Evolutionary conservation across 495 filamentous ascomycete species (phyloP).

Genomic region (Aspergillus homomorphus): DNA sequence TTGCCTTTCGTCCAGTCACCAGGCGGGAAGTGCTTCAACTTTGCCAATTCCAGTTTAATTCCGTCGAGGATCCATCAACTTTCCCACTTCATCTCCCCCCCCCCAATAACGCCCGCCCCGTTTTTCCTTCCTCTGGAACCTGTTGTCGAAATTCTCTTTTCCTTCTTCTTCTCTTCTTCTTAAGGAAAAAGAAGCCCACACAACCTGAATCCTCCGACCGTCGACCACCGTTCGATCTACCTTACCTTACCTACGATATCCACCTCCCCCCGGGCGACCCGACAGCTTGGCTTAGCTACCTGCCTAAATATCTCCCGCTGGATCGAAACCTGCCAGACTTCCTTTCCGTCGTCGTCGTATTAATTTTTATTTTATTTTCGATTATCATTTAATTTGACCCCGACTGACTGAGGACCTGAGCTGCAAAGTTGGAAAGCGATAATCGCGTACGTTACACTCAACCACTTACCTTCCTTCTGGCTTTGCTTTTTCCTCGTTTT

Average conservation of each 20-base stretch:
- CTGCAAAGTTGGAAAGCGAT: not conserved
- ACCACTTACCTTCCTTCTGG: constrained; percentile 1
- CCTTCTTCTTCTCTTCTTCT: constrained; percentile 7
- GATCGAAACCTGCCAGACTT: constrained; percentile 21
- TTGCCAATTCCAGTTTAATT: constrained; percentile 8
- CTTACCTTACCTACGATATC: not conserved
- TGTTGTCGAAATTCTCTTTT: not conserved
- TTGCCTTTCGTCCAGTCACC: constrained; percentile 1
- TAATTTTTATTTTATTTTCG: constrained; percentile 6
- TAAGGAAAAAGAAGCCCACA: constrained; percentile 18
- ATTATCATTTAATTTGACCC: constrained; percentile 4
- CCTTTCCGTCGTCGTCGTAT: constrained; percentile 16
- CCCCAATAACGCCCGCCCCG: constrained; percentile 12
- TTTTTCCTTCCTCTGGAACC: constrained; percentile 2
- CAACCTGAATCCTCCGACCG: constrained; percentile 9
- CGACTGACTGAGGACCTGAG: too few species aligned
- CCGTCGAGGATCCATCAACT: constrained; percentile 4
- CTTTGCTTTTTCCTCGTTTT: constrained; percentile 5
- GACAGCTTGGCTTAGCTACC: constrained; percentile 30
- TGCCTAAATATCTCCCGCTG: constrained; percentile 20
- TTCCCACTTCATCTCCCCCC: not conserved
- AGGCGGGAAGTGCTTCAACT: constrained; percentile 4
- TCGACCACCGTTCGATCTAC: constrained; percentile 19
- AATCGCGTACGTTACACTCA: not conserved
- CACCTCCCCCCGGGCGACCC: constrained; percentile 19